phyloP scores from a whole-genome alignment of 1,284 basidiomycete species.

The Cutaneotrichosporon sp. region DNA sequence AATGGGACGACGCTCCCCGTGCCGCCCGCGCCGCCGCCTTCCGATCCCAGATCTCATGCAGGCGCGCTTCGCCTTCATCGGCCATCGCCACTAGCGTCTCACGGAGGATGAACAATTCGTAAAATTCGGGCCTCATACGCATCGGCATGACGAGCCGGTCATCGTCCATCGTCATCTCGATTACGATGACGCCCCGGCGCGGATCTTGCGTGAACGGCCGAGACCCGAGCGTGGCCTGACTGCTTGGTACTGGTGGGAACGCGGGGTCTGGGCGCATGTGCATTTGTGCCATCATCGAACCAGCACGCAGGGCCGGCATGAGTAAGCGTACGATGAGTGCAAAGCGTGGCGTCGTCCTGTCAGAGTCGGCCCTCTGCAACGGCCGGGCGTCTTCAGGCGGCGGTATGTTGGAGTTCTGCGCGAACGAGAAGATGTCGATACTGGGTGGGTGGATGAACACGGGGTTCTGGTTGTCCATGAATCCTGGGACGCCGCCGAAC shows the following conservation, averaged over 20 bases:
- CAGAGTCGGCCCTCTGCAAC: slow-evolving; percentile 31
- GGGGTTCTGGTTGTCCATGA: slow-evolving; percentile 5
- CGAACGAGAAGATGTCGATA: slow-evolving; percentile 44
- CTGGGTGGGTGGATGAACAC: slow-evolving; percentile 31
- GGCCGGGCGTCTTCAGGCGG: slow-evolving; percentile 31
- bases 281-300: slow-evolving; percentile 29
- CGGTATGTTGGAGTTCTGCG: slow-evolving; percentile 26
- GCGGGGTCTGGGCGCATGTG: slow-evolving; percentile 51
- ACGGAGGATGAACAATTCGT: slow-evolving; percentile 57
- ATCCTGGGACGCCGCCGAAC: slow-evolving; percentile 9
- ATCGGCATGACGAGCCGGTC: slow-evolving; percentile 6
- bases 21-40: slow-evolving; percentile 27
- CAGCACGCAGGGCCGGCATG: slow-evolving; percentile 34
- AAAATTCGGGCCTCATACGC: slow-evolving; percentile 22
- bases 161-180: slow-evolving; percentile 35
- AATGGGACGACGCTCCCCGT: slow-evolving; percentile 12
- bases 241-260: slow-evolving; percentile 31
- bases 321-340: slow-evolving; percentile 36
- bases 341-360: slow-evolving; percentile 41
- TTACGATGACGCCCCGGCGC: slow-evolving; percentile 43
- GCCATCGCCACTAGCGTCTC: slow-evolving; percentile 55
- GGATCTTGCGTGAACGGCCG: slow-evolving; percentile 51
- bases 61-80: slow-evolving; percentile 41
- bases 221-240: slow-evolving; percentile 26
- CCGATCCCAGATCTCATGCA: slow-evolving; percentile 44